Base-by-base conservation (phyloP, 768 basidiomycete species). In the button mushroom (Agaricus bisporus) region DNA sequence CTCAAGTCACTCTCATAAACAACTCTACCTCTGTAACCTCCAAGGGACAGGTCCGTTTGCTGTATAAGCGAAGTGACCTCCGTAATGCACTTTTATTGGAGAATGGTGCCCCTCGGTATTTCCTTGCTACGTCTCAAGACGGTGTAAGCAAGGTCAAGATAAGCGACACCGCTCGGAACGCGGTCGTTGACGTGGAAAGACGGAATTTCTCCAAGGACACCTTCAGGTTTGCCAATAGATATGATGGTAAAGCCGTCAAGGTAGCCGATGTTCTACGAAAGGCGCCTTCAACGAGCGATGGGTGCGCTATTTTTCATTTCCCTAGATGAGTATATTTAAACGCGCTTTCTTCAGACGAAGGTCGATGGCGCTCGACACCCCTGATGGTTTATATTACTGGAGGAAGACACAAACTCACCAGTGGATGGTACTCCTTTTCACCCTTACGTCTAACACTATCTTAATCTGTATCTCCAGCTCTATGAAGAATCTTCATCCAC, bases 1-100 rank as follows among this genome's bases (percentile, higher is more conserved):
- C 52, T n/a, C 22, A 54, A 48, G 45, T 32, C 25, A 54, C 52
- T 41, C 52, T 54, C 45, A 54, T n/a, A 29, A 54, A 48, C 38
- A 39, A 54, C 28, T 41, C 52, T 15, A 29, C 45, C 4, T 7
- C 18, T 32, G n/a, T n/a, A 18, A 9, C 25, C 2, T 26, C 45
- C 7, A 41, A 47, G 12, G 52, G 52, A 18, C 52, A 54, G 18
- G 28, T 41, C 26, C 52, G 44, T 45, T 20, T 54, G 45, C 26
- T 54, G 36, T 54, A 47, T 28, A 54, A 47, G 25, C 52, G 52
- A 18, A 47, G 37, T 29, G 52, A 54, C 28, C 22, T 3, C 5
- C 17, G 12, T 8, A 46, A 39, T 29, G 52, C 52, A 5, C 10
- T 29, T 4, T 29, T 54, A 9, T 14, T 39, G 36, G 52, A 47